These are phyloP conservation scores for Fusarium azukiicola DNA, from an alignment of 2,329 filamentous ascomycete species.

Conservation along the genomic window DNA sequence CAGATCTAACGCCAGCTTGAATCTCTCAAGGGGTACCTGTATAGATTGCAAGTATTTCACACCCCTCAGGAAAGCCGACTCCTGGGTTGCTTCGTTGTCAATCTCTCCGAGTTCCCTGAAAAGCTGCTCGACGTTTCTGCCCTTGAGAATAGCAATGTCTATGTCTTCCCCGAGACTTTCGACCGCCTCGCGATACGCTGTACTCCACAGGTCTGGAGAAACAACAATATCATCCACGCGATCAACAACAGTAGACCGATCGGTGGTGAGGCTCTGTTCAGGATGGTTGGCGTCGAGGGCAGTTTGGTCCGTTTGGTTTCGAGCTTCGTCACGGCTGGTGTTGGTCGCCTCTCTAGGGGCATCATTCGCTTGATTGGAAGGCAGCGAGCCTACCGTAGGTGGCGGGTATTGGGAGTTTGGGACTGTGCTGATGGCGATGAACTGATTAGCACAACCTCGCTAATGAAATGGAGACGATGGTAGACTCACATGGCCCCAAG, in stretches of 20 bases:
- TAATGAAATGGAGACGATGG: too few species aligned
- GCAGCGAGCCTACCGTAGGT: too few species aligned
- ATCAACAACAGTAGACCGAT: constrained; percentile 7
- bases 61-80: constrained; percentile 46
- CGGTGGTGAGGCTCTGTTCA: neutral
- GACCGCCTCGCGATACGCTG: constrained; percentile 55
- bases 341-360: too few species aligned
- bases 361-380: too few species aligned
- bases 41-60: constrained; percentile 35
- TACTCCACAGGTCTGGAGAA: constrained; percentile 52
- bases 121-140: constrained; percentile 50
- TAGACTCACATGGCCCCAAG: too few species aligned
- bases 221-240: neutral
- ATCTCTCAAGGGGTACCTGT: constrained; percentile 39
- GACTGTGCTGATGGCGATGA: too few species aligned
- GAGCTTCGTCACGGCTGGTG: too few species aligned
- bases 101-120: constrained; percentile 53
- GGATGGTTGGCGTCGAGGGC: neutral
- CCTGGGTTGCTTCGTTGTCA: constrained; percentile 44
- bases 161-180: constrained; percentile 51
- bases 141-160: constrained; percentile 51
- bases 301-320: constrained; percentile 10
- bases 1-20: constrained; percentile 43
- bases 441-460: too few species aligned
- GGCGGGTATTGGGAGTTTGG: too few species aligned